Evolutionary conservation across 495 filamentous ascomycete species (phyloP).

Genomic region (Parathielavia hyrcaniae): DNA sequence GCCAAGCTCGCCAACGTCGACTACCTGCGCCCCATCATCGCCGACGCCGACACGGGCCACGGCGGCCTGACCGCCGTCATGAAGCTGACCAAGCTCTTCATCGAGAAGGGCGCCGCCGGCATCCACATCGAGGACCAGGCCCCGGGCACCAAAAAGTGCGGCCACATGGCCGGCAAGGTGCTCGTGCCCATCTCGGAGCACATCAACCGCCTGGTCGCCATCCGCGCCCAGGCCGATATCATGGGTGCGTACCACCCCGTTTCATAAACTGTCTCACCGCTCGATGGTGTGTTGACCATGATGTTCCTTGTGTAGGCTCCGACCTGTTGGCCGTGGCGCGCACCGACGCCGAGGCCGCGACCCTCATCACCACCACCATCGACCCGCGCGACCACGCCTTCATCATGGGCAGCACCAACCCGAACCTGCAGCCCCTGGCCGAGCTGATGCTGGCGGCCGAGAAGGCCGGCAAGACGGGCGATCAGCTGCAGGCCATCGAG

Average conservation of each 20-base stretch:
- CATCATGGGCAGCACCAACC: conserved; percentile 86
- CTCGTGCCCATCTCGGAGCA: conserved; percentile 96
- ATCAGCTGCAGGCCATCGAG: conserved; percentile 83
- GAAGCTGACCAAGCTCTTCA: conserved; percentile 97
- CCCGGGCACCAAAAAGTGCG: conserved; percentile 98
- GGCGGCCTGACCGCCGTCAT: conserved; percentile 95
- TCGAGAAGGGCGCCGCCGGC: conserved; percentile 94
- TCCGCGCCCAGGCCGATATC: conserved; percentile 95
- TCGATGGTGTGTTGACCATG: not conserved
- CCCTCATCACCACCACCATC: conserved; percentile 93
- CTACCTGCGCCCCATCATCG: conserved; percentile 92
- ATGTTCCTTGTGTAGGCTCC: conserved; percentile 44
- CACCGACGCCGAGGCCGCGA: conserved; percentile 96
- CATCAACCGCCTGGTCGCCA: conserved; percentile 95
- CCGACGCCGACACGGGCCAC: conserved; percentile 96
- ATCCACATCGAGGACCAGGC: conserved; percentile 99
- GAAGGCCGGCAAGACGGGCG: conserved; percentile 70
- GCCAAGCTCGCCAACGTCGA: conserved; percentile 73
- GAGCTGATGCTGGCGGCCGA: conserved; percentile 89
- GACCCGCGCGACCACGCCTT: conserved; percentile 91
- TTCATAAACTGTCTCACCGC: not conserved
- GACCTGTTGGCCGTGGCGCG: conserved; percentile 88
- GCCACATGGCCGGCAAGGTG: conserved; percentile 99
- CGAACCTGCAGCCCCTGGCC: conserved; percentile 72
- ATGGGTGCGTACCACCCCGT: conserved; percentile 62